A percentile compares a stretch with the other conserved stretches of the same genome.
These are phyloP conservation scores for Colletotrichum sublineola DNA, from an alignment of 2,329 filamentous ascomycete genomes.

Conservation along the genomic window DNA sequence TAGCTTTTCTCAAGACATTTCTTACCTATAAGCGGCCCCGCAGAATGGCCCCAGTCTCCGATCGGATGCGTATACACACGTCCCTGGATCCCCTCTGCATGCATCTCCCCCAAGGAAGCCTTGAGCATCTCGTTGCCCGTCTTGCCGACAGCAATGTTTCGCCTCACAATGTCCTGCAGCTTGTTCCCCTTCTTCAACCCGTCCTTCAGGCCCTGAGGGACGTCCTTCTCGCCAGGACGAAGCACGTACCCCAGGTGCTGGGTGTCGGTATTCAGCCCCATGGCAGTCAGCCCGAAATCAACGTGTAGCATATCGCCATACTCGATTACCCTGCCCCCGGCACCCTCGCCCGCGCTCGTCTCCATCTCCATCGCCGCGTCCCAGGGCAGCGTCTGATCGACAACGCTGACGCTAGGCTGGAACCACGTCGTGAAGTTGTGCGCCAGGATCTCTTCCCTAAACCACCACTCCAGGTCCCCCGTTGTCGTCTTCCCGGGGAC, in stretches of 20 bases:
- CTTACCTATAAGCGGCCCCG: conserved; percentile 61
- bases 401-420: conserved; percentile 60
- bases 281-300: conserved; percentile 62
- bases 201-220: conserved; percentile 57
- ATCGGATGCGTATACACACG: conserved; percentile 64
- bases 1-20: not conserved
- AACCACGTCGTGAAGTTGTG: conserved; percentile 68
- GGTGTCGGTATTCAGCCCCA: conserved; percentile 64
- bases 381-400: conserved; percentile 48
- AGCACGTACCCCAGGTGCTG: conserved; percentile 65
- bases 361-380: not conserved
- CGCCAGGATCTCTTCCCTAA: conserved; percentile 62
- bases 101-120: conserved; percentile 56
- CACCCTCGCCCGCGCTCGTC: conserved; percentile 29
- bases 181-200: conserved; percentile 61
- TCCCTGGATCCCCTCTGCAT: conserved; percentile 58
- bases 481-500: conserved; percentile 59
- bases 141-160: conserved; percentile 58
- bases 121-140: conserved; percentile 61
- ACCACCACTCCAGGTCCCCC: conserved; percentile 64
- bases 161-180: conserved; percentile 61
- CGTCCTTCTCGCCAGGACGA: conserved; percentile 55
- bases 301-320: conserved; percentile 63
- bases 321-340: conserved; percentile 50
- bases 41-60: conserved; percentile 65